Evolutionary conservation across 2,329 filamentous ascomycete species (phyloP).

Genomic region (Helicocarpus griseus): DNA sequence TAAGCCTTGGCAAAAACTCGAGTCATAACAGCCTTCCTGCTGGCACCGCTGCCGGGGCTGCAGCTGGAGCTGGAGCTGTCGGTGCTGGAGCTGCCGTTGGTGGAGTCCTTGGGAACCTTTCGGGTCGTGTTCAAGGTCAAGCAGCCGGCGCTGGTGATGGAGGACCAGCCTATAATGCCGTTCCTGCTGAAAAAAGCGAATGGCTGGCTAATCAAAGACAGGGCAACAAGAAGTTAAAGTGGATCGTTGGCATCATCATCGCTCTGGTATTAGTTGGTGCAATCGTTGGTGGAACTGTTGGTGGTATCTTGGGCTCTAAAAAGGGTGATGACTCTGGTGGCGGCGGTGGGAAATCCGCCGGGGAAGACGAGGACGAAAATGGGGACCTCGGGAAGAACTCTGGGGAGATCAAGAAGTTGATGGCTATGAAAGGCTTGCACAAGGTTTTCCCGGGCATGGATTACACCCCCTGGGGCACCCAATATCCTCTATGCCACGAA

Average conservation of each 20-base stretch:
- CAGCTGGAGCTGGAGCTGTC: conserved; percentile 19
- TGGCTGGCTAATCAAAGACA: conserved; percentile 53
- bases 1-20: conserved; percentile 44
- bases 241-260: conserved; percentile 57
- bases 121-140: conserved; percentile 32
- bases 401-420: conserved; percentile 64
- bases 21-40: conserved; percentile 21
- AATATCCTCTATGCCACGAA: conserved; percentile 73
- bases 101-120: conserved; percentile 34
- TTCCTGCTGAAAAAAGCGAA: conserved; percentile 53
- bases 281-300: conserved; percentile 64
- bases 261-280: conserved; percentile 57
- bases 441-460: conserved; percentile 94
- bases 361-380: conserved; percentile 51
- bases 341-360: conserved; percentile 41
- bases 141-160: conserved; percentile 26
- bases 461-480: conserved; percentile 84
- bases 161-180: conserved; percentile 48
- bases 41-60: conserved; percentile 40
- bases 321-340: conserved; percentile 9
- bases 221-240: conserved; percentile 58
- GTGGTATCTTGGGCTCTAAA: conserved; percentile 52
- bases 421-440: conserved; percentile 74
- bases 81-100: conserved; percentile 35
- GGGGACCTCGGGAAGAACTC: conserved; percentile 68